Percentiles rank a stretch among this genome's conserved stretches.
Evolutionary conservation across 2,329 filamentous ascomycete species (phyloP).

Genomic region (Cladosporium sphaerospermum): DNA sequence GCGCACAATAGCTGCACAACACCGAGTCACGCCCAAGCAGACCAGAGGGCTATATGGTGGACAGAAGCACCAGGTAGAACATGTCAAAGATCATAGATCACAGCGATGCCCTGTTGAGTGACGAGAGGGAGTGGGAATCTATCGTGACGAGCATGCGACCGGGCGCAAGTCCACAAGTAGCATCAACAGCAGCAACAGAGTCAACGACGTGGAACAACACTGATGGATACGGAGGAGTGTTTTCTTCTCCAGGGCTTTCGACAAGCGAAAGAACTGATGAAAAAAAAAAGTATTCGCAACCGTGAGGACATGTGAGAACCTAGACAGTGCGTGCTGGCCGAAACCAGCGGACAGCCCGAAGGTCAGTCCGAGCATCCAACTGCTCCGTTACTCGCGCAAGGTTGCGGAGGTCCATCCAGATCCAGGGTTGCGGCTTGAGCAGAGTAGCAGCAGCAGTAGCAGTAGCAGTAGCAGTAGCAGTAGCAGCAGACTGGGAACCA

Average conservation of each 20-base stretch:
- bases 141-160: too few relatives aligned
- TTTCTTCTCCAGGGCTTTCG: neutral
- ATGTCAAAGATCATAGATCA: too few relatives aligned
- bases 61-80: too few relatives aligned
- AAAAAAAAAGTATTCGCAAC: neutral
- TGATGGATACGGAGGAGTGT: neutral
- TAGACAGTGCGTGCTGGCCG: neutral
- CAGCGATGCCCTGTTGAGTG: too few relatives aligned
- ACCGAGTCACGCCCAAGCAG: too few relatives aligned
- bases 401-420: neutral
- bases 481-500: neutral
- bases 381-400: neutral
- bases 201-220: neutral
- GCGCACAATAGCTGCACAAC: too few relatives aligned
- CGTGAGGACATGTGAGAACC: neutral
- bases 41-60: too few relatives aligned
- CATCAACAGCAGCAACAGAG: neutral
- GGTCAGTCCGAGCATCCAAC: neutral
- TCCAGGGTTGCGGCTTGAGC: neutral
- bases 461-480: neutral
- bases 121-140: too few relatives aligned
- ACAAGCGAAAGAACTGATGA: neutral
- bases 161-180: too few relatives aligned
- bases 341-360: neutral
- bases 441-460: neutral